Conservation (phyloP, 108 stramenopile species). For the Mayamaea pseudoterrestris region DNA sequence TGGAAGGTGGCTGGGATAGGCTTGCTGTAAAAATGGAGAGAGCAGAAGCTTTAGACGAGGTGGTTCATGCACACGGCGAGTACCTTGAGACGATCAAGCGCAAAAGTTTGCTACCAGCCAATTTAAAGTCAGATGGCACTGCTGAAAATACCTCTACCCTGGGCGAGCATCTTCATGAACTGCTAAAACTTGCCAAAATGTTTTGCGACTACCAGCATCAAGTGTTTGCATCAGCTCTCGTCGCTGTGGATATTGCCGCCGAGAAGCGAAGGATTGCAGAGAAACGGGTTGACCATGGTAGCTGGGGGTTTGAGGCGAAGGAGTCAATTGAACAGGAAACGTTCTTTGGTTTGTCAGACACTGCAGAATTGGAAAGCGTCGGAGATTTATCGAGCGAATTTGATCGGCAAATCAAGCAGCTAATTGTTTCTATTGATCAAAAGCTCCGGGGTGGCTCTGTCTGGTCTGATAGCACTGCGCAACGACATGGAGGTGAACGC, state of each 20-base stretch:
- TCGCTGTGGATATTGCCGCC: constrained; percentile 42
- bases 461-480: constrained; percentile 2
- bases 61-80: constrained; percentile 81
- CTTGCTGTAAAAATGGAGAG: constrained; percentile 51
- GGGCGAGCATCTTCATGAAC: constrained; percentile 33
- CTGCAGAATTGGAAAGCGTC: constrained; percentile 35
- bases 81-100: constrained; percentile 77
- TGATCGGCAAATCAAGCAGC: constrained; percentile 30
- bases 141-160: constrained; percentile 18
- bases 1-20: constrained; percentile 88
- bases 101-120: constrained; percentile 53
- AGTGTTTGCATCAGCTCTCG: constrained; percentile 52
- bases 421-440: constrained; percentile 39
- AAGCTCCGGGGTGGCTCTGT: constrained; percentile 36
- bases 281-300: constrained; percentile 42
- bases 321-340: constrained; percentile 40
- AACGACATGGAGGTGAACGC: constrained; percentile 8
- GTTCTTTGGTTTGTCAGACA: constrained; percentile 59
- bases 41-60: constrained; percentile 76
- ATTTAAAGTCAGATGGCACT: constrained; percentile 3
- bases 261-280: constrained; percentile 47
- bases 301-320: constrained; percentile 64
- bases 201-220: constrained; percentile 77
- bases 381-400: constrained; percentile 31
- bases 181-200: constrained; percentile 48